Evolutionary conservation across 768 basidiomycete species (phyloP), one percentile per base, ranked within the genome.

Genomic region (Tylopilus sp.): DNA sequence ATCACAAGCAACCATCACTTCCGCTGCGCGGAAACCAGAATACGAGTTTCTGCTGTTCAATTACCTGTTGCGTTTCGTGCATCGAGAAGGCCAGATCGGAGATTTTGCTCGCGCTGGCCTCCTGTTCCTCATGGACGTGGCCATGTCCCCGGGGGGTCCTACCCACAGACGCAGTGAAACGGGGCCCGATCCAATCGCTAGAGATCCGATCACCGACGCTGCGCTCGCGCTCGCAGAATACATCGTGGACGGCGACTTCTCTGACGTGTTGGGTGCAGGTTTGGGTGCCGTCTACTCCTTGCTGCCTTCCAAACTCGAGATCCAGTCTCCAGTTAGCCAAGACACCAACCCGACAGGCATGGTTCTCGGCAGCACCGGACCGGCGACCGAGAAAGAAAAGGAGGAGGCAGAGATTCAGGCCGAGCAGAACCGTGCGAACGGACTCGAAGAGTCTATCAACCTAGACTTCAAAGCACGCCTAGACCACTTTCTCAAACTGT

Each of bases 11-110:
- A 86, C 83, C 3, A 70, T 80, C 30, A 81, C 73, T 28, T 82
- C 80, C 11, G 76, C 70, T 4, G 66, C 69, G 18, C 84, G 81
- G 63, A 89, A 88, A 66, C 75, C 90, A 18, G 92, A 95, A 71
- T 95, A 95, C 62, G 95, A 98, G 65, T 98, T 97, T 63, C 81
- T 95, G 25, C 76, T 98, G 12, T 97, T 98, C 77, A 91, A 95
- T 63, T 95, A 95, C 62, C 83, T 98, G 31, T 82, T 98, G 10
- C 90, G 93, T 0, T 98, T 94, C 64, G 88, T 94, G 21, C 95
- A 98, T 65, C 81, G 94, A 50, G 95, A 98, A 73, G 93, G 92
- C 18, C 81, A 86, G 40, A 92, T 94, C 25, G 95, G 95, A 10
- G 94, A 97, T 64, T 90, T 90, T 64, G 92, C 95, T 2, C 81